Evolutionary conservation across 1,139 yeast species (phyloP), one percentile per base, ranked within the genome.

Genomic region (Lizanozyma gosingica): DNA sequence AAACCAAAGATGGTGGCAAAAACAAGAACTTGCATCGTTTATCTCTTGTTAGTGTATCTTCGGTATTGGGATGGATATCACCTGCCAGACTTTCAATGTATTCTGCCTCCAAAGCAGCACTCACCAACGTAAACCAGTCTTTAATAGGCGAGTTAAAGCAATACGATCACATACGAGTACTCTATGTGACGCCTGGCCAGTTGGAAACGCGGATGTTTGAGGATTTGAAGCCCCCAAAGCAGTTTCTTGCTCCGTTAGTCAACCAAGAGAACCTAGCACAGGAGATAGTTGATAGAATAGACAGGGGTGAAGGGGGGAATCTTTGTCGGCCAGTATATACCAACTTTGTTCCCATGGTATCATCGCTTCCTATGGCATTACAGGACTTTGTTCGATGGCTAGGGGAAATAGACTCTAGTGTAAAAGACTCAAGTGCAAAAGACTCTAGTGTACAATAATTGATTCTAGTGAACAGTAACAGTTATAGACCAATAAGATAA

Each of bases 31-130:
- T 22, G 29, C 11, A 6, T 22, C 29, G 48, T 42, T 67, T 83
- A 3, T 83, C 73, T 45, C 57, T 85, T 3, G 78, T 85, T 8
- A 73, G 80, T 1, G 57, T 87, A 1, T 72, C 94, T 1, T 83
- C 94, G 1, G 73, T 83, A 0, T 59, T 87, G 22, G 95, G 94
- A 0, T 62, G 73, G 3, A 63, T 84, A 15, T 83, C 90, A 0
- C 94, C 96, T 0, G 72, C 73, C 9, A 75, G 78, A 47, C 69
- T 83, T 9, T 73, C 87, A 1, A 54, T 75, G 2, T 83, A 82
- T 54, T 71, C 86, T 0, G 80, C 83, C 0, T 65, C 86, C 11
- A 84, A 84, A 53, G 79, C 86, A 1, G 78, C 86, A 0, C 48
- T 74, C 15, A 65, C 73, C 4, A 77, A 79, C 47, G 53, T 78